Evolutionary conservation across 2,329 filamentous ascomycete genomes (phyloP), one percentile per base, ranked within the genome.

Genomic region (Lizonia empirigonia): DNA sequence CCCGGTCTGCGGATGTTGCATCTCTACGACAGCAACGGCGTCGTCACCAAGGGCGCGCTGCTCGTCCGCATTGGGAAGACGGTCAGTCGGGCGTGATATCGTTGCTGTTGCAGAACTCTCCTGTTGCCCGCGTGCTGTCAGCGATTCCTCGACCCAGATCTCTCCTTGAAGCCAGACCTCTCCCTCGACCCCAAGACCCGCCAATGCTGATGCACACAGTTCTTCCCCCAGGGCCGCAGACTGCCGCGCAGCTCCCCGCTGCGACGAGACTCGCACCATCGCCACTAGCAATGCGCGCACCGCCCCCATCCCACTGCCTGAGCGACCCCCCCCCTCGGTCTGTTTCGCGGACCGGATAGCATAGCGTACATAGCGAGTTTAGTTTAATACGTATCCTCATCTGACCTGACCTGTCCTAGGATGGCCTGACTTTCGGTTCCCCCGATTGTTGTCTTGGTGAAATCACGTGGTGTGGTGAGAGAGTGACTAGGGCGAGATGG

Each of bases 1-100:
- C 77, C 82, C 26, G 93, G 94, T 1, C 89, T 89, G 61, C 81
- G 91, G 9, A 85, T 96, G 59, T 78, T 97, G 48, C 88, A 87
- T 63, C 76, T 97, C 50, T 79, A 89, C 56, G 86, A 96, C 67
- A 77, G 80, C 20, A 81, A 85, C 55, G 90, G 90, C 0, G 76
- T 79, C 23, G 73, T 84, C 49, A 88, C 83, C 2, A 81, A 84
- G 18, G 91, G 90, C 0, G 80, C 85, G 12, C 66, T 97, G 41
- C 74, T 97, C 52, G 84, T 96, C 23, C 86, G 85, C 70, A 81
- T 96, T 42, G 81, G 80, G 42, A 94, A 92, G 65, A 66, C 58
- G 58, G 63, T 73, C 44, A 71, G 67, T 70, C 38, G 23, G 58
- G 51, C 59, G 46, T 60, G 62, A 58, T 32, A 10, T 40, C 12